A percentile compares a stretch with the other conserved stretches of the same genome.
These are phyloP conservation scores for Thalassiosira ordinaria DNA, from an alignment of 352 stramenopile genomes.

Conservation along the genomic window DNA sequence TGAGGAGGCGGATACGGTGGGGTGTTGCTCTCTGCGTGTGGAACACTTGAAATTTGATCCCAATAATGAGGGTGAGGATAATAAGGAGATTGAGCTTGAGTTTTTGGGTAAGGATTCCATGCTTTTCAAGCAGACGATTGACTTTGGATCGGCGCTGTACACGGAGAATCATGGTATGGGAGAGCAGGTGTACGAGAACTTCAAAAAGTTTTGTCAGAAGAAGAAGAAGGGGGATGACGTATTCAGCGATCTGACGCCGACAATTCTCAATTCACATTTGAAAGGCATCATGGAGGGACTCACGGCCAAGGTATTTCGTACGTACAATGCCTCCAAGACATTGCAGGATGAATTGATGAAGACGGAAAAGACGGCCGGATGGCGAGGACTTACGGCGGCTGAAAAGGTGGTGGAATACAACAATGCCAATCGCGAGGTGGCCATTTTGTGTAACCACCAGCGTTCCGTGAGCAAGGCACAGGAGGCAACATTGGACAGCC, in stretches of 20 bases:
- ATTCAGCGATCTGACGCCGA: conserved; percentile 95
- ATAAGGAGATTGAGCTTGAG: conserved; percentile 94
- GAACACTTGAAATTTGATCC: conserved; percentile 97
- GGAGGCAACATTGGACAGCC: conserved; percentile 93
- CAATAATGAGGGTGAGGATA: conserved; percentile 84
- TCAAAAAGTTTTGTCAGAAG: conserved; percentile 97
- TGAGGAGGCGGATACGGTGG: conserved; percentile 96
- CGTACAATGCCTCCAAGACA: conserved; percentile 99
- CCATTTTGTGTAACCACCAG: conserved; percentile 99
- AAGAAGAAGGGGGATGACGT: conserved; percentile 96
- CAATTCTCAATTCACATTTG: conserved; percentile 98
- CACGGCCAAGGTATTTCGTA: conserved; percentile 99
- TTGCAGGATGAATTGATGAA: conserved; percentile 96
- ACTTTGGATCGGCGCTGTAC: conserved; percentile 87
- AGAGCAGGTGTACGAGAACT: conserved; percentile 92
- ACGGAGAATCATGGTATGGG: conserved; percentile 86
- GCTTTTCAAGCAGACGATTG: conserved; percentile 99
- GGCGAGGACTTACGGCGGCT: conserved; percentile 73
- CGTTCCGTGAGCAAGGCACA: conserved; percentile 97
- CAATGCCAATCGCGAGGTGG: conserved; percentile 99
- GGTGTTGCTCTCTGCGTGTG: conserved; percentile 98
- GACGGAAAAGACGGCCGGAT: conserved; percentile 70
- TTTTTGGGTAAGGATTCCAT: conserved; percentile 99
- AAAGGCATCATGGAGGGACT: conserved; percentile 98
- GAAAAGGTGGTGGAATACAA: conserved; percentile 99